phyloP scores from a whole-genome alignment of 352 stramenopile species.

The Hyaloperonospora brassicae region DNA sequence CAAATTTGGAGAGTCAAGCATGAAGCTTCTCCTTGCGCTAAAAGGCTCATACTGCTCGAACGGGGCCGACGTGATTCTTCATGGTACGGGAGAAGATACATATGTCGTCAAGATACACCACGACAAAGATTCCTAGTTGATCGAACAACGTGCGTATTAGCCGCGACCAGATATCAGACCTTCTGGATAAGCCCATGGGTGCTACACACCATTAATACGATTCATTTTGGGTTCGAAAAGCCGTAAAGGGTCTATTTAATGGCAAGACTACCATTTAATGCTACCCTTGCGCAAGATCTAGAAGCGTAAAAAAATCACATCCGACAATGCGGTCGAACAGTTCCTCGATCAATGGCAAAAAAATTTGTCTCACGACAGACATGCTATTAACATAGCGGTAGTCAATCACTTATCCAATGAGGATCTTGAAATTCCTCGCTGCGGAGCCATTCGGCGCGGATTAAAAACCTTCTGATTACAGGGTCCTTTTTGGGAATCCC shows the following conservation, averaged over 20 bases:
- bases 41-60: background rate
- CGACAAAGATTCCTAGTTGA: slow-evolving; percentile 1
- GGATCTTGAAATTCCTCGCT: slow-evolving; percentile 8
- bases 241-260: background rate
- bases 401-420: slow-evolving; percentile 5
- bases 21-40: background rate
- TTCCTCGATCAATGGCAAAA: background rate
- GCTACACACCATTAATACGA: slow-evolving; percentile 10
- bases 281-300: background rate
- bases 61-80: background rate
- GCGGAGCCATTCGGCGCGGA: slow-evolving; percentile 12
- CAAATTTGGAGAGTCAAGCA: background rate
- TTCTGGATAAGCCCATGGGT: slow-evolving; percentile 5
- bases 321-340: background rate
- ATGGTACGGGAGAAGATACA: slow-evolving; percentile 8
- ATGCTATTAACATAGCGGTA: slow-evolving; percentile 1
- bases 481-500: slow-evolving; percentile 19
- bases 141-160: slow-evolving; percentile 5
- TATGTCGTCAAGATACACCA: slow-evolving; percentile 9
- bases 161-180: slow-evolving; percentile 3
- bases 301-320: background rate
- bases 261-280: slow-evolving; percentile 6
- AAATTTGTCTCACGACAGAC: background rate
- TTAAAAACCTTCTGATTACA: slow-evolving; percentile 3
- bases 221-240: slow-evolving; percentile 1